Base-by-base conservation (phyloP, 2,329 filamentous ascomycete genomes). In the Leptosphaerulina australis region DNA sequence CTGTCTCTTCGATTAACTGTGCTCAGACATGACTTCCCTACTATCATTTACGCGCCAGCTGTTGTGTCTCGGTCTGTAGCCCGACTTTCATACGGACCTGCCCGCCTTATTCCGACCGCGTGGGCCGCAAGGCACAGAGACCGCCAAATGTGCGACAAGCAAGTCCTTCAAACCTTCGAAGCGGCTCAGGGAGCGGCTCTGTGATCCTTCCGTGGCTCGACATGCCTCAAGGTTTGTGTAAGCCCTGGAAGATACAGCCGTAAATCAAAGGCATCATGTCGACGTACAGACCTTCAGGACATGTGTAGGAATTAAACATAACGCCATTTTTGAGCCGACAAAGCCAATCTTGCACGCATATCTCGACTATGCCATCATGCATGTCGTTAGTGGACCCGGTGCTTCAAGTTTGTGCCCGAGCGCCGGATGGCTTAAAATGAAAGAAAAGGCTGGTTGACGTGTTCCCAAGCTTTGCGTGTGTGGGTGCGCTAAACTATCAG, bases 391-490 rank as follows among this genome's bases (percentile, higher is more conserved):
- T 50, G 41, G 41, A 34, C 21, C 21, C 30, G 20, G 39, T 49
- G 36, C 28, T 34, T 52, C 44, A 46, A 50, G 15, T 44, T 44
- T 17, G 35, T 35, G 35, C 36, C 48, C 36, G 21, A 33, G 41
- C 41, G 39, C 43, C 36, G 41, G 44, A 58, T 41, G 62, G 53
- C 55, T 58, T 56, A 59, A 36, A 33, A 12, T 24, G 38, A 45
- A 37, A 48, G 43, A 56, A 17, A 64, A 59, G 62, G 62, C 64
- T 64, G 60, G 54, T 68, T 59, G 64, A 66, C 63, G 59, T 62
- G 62, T 64, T 62, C 58, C 54, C 60, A 64, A 63, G 60, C 60
- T 63, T 65, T 61, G 52, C 62, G 50, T 49, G 49, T 50, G 53
- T 40, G 55, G 48, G 44, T 44, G 43, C 41, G 56, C 58, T 60